Base-by-base conservation (phyloP, 345 rosid genomes). In the Salix arbutifolia region DNA sequence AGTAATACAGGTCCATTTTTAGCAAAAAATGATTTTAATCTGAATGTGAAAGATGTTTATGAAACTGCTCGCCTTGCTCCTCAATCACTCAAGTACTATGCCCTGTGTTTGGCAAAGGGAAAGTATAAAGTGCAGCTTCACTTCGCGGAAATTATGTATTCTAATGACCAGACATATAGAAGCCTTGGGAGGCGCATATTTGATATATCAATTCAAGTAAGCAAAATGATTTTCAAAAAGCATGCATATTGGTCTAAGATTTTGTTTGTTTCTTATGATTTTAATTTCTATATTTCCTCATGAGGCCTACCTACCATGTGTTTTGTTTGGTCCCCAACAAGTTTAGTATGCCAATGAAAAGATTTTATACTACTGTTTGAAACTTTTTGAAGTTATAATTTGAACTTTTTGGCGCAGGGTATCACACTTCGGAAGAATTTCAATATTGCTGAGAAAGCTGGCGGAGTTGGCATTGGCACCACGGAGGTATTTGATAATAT, bases 71-170 rank as follows among this genome's bases (percentile, higher is more conserved):
- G 97, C 61, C 84, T 91, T 46, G 79, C 98, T 35, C 91, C 98
- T 42, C 78, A 74, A 2, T 93, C 98, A 9, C 90, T 95, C 73
- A 95, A 79, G 82, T 93, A 93, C 86, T 95, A 89, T 77, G 98
- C 89, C 76, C 84, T 90, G 8, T 95, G 97, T 64, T 64, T 95
- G 94, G 74, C 26, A 37, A 9, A 37, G 7, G 93, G 91, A 60
- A 82, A 84, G 73, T 95, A 93, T 71, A 89, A 82, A 52, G 90
- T 95, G 23, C 74, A 76, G 52, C 97, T 95, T 44, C 92, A 93
- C 79, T 95, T 95, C 75, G 93, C 99, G 25, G 99, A 95, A 83
- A 91, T 95, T 44, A 90, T 88, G 90, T 93, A 76, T 74, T 71
- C 94, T 3, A 21, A 86, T 70, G 88, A 87, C 46, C 65, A 80